Percentiles rank a stretch among this genome's conserved stretches.
Conservation (phyloP, 169 alveolate species). For the Eimeria praecox region DNA sequence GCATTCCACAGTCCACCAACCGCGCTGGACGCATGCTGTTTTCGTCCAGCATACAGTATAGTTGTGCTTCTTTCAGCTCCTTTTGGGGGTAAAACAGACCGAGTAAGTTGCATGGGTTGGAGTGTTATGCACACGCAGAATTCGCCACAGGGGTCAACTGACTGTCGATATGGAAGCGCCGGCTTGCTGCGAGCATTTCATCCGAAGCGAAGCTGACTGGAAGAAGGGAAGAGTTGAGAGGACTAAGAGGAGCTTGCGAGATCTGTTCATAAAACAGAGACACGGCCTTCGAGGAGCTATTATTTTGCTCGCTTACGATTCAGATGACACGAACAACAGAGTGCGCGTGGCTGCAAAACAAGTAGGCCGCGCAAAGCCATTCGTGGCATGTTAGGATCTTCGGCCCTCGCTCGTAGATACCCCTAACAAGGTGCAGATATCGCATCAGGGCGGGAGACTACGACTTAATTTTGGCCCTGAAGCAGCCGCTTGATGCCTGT, state of each 20-base stretch:
- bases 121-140: conserved; percentile 4
- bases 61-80: neutral
- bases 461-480: neutral
- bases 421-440: neutral
- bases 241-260: conserved; percentile 51
- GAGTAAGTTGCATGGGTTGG: neutral
- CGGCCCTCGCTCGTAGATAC: neutral
- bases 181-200: conserved; percentile 50
- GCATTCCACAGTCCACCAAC: neutral
- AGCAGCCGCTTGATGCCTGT: neutral
- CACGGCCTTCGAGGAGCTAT: conserved; percentile 57
- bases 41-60: neutral
- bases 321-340: conserved; percentile 71
- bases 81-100: neutral
- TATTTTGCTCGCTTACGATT: conserved; percentile 62
- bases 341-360: conserved; percentile 72
- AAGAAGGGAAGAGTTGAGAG: conserved; percentile 61
- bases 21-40: neutral
- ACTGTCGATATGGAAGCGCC: conserved; percentile 73
- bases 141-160: conserved; percentile 29
- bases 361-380: conserved; percentile 16
- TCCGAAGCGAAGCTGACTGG: conserved; percentile 60
- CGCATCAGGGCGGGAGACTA: neutral
- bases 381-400: neutral
- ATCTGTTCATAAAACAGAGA: conserved; percentile 14